These are phyloP conservation scores for Saccharomycopsis malanga DNA, from an alignment of 805 yeast genomes.

Conservation along the genomic window DNA sequence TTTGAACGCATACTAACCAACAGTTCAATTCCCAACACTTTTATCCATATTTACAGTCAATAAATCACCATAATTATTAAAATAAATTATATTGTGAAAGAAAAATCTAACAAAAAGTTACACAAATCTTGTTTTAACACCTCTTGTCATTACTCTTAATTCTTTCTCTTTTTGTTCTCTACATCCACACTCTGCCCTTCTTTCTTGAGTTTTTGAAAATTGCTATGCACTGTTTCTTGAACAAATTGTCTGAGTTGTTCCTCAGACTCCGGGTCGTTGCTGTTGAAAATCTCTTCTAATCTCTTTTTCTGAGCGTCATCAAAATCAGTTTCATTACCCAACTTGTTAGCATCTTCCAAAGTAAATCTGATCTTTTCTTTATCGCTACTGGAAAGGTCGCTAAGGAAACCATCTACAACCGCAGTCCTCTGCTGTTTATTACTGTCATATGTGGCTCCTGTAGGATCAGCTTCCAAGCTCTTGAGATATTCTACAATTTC, in stretches of 20 bases:
- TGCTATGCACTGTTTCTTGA: constrained; percentile 52
- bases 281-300: constrained; percentile 63
- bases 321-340: constrained; percentile 37
- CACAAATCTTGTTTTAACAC: too few relatives aligned
- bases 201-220: constrained; percentile 7
- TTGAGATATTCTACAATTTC: constrained; percentile 65
- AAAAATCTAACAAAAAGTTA: too few relatives aligned
- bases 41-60: too few relatives aligned
- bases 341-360: constrained; percentile 38
- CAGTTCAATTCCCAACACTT: too few relatives aligned
- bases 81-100: too few relatives aligned
- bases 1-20: too few relatives aligned
- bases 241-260: constrained; percentile 65
- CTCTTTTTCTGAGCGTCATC: constrained; percentile 51
- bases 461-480: constrained; percentile 25
- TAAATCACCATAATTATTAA: too few relatives aligned
- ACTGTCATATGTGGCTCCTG: constrained; percentile 17
- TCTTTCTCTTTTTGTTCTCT: constrained; percentile 20
- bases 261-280: constrained; percentile 64
- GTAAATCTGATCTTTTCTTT: constrained; percentile 49
- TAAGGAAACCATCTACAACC: background rate
- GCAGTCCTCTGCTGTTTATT: background rate
- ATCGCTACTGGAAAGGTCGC: constrained; percentile 7
- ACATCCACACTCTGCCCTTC: constrained; percentile 1
- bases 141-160: too few relatives aligned